A percentile compares a stretch with the other conserved stretches of the same genome.
Evolutionary conservation across 2,329 filamentous ascomycete species (phyloP).

Genomic region (Fusarium drepaniforme): DNA sequence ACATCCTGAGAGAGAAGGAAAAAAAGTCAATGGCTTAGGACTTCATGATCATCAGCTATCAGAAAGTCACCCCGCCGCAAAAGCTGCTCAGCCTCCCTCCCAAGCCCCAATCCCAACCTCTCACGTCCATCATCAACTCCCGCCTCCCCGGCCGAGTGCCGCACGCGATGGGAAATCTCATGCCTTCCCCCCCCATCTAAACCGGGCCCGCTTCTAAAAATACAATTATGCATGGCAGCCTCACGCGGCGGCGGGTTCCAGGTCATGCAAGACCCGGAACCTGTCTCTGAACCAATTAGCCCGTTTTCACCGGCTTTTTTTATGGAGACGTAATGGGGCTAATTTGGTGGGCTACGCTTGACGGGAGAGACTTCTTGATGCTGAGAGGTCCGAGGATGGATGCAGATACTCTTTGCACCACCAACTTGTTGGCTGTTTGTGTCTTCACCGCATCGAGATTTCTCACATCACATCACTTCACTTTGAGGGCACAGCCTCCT

Average conservation of each 20-base stretch:
- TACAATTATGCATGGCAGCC: conserved; percentile 42
- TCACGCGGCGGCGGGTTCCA: conserved; percentile 29
- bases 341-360: conserved; percentile 35
- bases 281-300: conserved; percentile 36
- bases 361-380: conserved; percentile 18
- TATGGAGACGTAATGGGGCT: conserved; percentile 38
- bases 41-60: conserved; percentile 4
- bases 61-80: neutral
- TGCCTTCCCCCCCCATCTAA: neutral
- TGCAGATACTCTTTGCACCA: conserved; percentile 18
- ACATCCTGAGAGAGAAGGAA: neutral
- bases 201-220: conserved; percentile 34
- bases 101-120: neutral
- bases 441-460: conserved; percentile 31
- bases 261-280: conserved; percentile 34
- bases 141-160: conserved; percentile 4
- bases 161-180: conserved; percentile 13
- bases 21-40: neutral
- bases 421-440: conserved; percentile 16
- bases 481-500: conserved; percentile 14
- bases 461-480: conserved; percentile 15
- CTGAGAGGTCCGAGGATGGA: conserved; percentile 27
- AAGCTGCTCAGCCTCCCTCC: neutral
- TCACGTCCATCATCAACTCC: neutral
- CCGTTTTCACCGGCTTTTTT: conserved; percentile 18